These are phyloP conservation scores for Metrosideros polymorpha DNA, from an alignment of 441 rosid species.

Conservation along the genomic window DNA sequence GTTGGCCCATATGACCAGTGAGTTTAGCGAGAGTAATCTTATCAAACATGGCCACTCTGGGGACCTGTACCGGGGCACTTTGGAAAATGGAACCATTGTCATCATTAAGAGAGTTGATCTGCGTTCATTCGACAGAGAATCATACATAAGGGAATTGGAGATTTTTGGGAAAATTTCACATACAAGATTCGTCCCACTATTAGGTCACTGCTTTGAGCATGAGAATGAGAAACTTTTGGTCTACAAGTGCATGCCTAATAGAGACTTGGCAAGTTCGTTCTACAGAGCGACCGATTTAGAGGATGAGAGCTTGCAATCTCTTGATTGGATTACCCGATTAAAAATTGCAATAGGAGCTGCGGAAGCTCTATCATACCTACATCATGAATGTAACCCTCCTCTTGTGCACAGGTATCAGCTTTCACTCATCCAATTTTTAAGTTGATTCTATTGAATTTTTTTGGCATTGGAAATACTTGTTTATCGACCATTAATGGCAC, in stretches of 20 bases:
- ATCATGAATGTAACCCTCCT: slow-evolving; percentile 90
- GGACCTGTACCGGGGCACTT: slow-evolving; percentile 54
- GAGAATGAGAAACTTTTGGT: slow-evolving; percentile 76
- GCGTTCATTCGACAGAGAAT: slow-evolving; percentile 37
- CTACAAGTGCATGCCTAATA: slow-evolving; percentile 80
- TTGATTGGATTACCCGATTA: slow-evolving; percentile 98
- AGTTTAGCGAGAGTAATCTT: slow-evolving; percentile 56
- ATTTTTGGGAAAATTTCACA: slow-evolving; percentile 60
- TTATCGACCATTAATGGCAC: not conserved
- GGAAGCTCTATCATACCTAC: slow-evolving; percentile 70
- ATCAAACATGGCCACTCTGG: slow-evolving; percentile 94
- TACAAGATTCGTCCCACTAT: slow-evolving; percentile 63
- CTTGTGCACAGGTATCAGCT: slow-evolving; percentile 78
- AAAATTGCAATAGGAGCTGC: slow-evolving; percentile 95
- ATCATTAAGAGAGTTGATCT: slow-evolving; percentile 63
- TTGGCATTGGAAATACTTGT: not conserved
- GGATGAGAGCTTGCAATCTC: slow-evolving; percentile 61
- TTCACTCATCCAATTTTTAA: not conserved
- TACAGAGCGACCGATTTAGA: slow-evolving; percentile 40
- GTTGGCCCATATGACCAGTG: slow-evolving; percentile 57
- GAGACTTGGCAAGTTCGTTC: slow-evolving; percentile 76
- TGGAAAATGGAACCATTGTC: slow-evolving; percentile 49
- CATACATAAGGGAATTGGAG: slow-evolving; percentile 58
- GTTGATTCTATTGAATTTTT: not conserved
- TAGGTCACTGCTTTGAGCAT: slow-evolving; percentile 79